Base-by-base conservation (phyloP, 2,329 filamentous ascomycete genomes). In the Fusarium protoensiforme region DNA sequence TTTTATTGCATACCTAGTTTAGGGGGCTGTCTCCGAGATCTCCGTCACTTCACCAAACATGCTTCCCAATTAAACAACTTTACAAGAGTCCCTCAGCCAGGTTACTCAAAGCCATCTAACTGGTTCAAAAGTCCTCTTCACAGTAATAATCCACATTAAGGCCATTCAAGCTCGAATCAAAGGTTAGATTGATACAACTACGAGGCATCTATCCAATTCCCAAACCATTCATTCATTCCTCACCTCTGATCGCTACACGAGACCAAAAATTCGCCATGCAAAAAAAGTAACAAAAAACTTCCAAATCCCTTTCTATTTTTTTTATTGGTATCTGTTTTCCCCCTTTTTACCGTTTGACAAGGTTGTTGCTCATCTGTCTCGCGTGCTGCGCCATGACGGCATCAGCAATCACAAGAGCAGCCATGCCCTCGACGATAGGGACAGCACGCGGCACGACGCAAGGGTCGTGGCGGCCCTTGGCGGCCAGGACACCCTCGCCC, bases 381-480 rank as follows among this genome's bases (percentile, higher is more conserved):
- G 87, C 90, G 81, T 94, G 92, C 86, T 98, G 96, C 56, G 93
- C 92, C 87, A 97, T 87, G 70, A 97, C 85, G 4, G 94, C 92
- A 83, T 98, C 96, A 83, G 97, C 95, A 65, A 98, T 86, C 5
- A 94, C 93, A 68, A 98, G 84, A 2, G 95, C 91, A 3, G 95
- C 93, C 96, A 98, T 98, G 41, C 92, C 91, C 87, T 98, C 95
- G 5, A 96, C 93, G 65, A 96, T 96, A 13, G 93, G 93, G 27
- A 98, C 92, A 5, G 95, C 95, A 33, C 95, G 88, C 6, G 94
- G 94, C 53, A 97, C 94, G 22, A 98, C 96, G 79, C 94, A 97
- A 5, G 96, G 95, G 80, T 98, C 96, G 82, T 98, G 96, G 67
- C 96, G 88, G 24, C 96, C 96, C 89, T 98, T 98, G 59, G 95